Percentiles rank a stretch among this genome's conserved stretches.
Evolutionary conservation across 768 basidiomycete species (phyloP).

Genomic region (Leccinum pellstonianum): DNA sequence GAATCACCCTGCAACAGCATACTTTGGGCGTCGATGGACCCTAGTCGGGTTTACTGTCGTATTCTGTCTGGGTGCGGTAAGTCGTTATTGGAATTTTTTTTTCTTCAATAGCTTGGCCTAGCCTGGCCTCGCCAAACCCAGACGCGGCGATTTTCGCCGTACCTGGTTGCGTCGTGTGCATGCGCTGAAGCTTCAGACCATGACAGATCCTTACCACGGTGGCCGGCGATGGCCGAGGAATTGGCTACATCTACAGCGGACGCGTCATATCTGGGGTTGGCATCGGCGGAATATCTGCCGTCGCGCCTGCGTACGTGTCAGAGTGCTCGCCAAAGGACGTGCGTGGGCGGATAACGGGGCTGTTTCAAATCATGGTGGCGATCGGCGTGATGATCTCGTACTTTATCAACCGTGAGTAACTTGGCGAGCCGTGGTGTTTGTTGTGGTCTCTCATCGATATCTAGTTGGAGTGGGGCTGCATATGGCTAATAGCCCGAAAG

Average conservation of each 20-base stretch:
- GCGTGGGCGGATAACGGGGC: constrained; percentile 79
- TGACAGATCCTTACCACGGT: constrained; percentile 67
- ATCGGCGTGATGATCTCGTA: constrained; percentile 84
- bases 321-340: constrained; percentile 88
- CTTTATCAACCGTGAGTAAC: constrained; percentile 68
- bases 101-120: constrained; percentile 25
- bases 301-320: constrained; percentile 82
- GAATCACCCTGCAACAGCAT: constrained; percentile 37
- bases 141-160: neutral
- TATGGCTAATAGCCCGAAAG: constrained; percentile 41
- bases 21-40: constrained; percentile 64
- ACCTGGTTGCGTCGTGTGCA: neutral
- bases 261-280: constrained; percentile 79
- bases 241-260: constrained; percentile 75
- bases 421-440: neutral
- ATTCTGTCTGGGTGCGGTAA: constrained; percentile 71
- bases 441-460: constrained; percentile 2
- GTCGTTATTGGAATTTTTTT: neutral
- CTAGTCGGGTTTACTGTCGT: constrained; percentile 59
- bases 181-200: neutral
- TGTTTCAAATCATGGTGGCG: constrained; percentile 86
- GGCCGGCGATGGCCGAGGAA: constrained; percentile 52
- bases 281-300: constrained; percentile 80
- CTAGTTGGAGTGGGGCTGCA: constrained; percentile 62
- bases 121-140: neutral